Evolutionary conservation across 768 basidiomycete species (phyloP).

Genomic region (Lentinula raphanica): DNA sequence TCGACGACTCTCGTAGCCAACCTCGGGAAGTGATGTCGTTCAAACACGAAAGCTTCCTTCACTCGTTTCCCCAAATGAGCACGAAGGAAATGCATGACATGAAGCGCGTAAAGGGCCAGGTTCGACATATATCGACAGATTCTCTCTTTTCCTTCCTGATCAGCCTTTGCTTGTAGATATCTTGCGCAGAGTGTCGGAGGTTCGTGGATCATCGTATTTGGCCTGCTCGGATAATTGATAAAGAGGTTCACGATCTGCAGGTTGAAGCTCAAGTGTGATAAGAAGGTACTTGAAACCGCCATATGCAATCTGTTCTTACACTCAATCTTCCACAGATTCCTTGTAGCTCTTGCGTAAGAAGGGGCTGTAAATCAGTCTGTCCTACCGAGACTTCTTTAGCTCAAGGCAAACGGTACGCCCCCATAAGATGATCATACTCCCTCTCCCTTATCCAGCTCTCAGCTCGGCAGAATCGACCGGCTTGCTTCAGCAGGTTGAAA

Average conservation of each 20-base stretch:
- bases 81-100: not conserved
- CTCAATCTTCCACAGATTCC: slow-evolving; percentile 23
- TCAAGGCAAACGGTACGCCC: not conserved
- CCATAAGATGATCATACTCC: slow-evolving; percentile 40
- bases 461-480: slow-evolving; percentile 58
- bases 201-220: slow-evolving; percentile 11
- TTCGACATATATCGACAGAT: not conserved
- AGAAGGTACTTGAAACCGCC: slow-evolving; percentile 20
- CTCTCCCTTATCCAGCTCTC: not conserved
- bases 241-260: not conserved
- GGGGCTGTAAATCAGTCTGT: slow-evolving; percentile 61
- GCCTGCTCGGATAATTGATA: no score
- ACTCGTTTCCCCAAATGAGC: slow-evolving; percentile 1
- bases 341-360: slow-evolving; percentile 44
- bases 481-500: slow-evolving; percentile 57
- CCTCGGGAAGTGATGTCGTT: not conserved
- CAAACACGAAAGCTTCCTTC: not conserved
- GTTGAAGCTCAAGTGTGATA: slow-evolving; percentile 45
- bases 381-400: slow-evolving; percentile 14
- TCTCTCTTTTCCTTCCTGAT: not conserved
- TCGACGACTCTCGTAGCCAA: not conserved
- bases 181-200: slow-evolving; percentile 35
- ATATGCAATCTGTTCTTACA: not conserved
- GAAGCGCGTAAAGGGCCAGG: not conserved
- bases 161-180: not conserved